A percentile compares a stretch with the other conserved stretches of the same genome.
phyloP scores from a whole-genome alignment of 306 rosid species.

The Prunus armeniaca region DNA sequence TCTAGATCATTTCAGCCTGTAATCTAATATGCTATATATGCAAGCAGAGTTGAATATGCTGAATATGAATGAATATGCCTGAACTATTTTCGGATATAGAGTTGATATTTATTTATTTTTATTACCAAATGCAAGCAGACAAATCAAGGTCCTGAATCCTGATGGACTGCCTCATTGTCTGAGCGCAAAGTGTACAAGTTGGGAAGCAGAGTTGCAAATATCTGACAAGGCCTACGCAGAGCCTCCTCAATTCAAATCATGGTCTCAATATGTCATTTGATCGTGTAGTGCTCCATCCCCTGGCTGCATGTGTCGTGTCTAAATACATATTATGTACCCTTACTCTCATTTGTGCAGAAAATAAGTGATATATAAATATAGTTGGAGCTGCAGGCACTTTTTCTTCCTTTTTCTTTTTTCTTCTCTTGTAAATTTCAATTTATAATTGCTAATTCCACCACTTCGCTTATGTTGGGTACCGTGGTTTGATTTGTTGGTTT shows the following conservation, averaged over 20 bases:
- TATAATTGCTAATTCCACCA: slow-evolving; percentile 8
- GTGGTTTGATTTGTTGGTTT: slow-evolving; percentile 10
- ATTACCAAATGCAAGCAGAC: slow-evolving; percentile 12
- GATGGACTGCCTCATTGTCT: slow-evolving; percentile 9
- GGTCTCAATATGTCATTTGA: slow-evolving; percentile 1
- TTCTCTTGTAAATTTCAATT: slow-evolving; percentile 9
- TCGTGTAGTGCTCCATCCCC: background rate
- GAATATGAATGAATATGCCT: background rate
- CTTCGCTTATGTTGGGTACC: slow-evolving; percentile 4
- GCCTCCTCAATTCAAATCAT: background rate
- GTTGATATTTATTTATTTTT: background rate
- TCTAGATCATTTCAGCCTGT: background rate
- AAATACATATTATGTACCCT: slow-evolving; percentile 1
- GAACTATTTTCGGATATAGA: background rate
- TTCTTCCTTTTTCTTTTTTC: no score
- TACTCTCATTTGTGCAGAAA: slow-evolving; percentile 23
- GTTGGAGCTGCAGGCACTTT: slow-evolving; percentile 5
- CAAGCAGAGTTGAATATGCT: background rate
- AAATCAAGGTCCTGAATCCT: background rate
- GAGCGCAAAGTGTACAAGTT: background rate
- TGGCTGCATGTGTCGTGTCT: background rate
- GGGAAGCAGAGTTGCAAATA: slow-evolving; percentile 9
- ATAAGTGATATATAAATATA: background rate
- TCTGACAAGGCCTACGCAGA: slow-evolving; percentile 8
- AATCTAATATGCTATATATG: background rate